Conservation (phyloP, 2,329 filamentous ascomycete species). For the Magnaporthiopsis rhizophila region DNA sequence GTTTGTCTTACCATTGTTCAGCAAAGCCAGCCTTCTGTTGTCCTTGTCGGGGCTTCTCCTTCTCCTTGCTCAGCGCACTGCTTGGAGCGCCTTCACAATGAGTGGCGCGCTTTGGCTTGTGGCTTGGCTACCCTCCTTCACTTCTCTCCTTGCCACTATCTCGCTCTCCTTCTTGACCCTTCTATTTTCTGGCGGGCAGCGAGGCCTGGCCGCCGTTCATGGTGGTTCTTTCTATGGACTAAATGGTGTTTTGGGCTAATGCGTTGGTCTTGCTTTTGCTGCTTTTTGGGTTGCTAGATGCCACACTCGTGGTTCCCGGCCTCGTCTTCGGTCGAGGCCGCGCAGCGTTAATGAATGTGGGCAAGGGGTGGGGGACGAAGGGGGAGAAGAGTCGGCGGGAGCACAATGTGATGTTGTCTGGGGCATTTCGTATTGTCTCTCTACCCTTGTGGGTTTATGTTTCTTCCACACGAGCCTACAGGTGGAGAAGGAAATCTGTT, state of each 20-base stretch:
- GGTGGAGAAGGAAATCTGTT: background rate
- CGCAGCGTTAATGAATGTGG: background rate
- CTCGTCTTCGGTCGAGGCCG: background rate
- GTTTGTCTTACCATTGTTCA: background rate
- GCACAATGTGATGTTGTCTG: background rate
- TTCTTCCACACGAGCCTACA: background rate
- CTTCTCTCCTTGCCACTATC: background rate
- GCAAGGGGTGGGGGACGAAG: background rate
- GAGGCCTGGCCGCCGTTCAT: background rate
- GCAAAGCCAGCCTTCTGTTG: constrained; percentile 3
- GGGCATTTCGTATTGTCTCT: background rate
- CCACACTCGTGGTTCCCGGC: background rate
- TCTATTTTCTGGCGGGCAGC: background rate
- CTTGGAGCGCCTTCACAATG: background rate
- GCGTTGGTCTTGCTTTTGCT: background rate
- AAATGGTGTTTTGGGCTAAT: background rate
- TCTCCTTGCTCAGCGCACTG: background rate
- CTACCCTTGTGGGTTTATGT: background rate
- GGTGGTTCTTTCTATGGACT: background rate
- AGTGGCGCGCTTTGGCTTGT: background rate
- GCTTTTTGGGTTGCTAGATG: background rate
- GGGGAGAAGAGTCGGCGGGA: background rate
- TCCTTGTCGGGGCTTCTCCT: constrained; percentile 6
- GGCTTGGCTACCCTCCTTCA: background rate
- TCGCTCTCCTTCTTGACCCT: background rate